phyloP scores from a whole-genome alignment of 1,139 yeast genomes.

The Fermentozyma sake region DNA sequence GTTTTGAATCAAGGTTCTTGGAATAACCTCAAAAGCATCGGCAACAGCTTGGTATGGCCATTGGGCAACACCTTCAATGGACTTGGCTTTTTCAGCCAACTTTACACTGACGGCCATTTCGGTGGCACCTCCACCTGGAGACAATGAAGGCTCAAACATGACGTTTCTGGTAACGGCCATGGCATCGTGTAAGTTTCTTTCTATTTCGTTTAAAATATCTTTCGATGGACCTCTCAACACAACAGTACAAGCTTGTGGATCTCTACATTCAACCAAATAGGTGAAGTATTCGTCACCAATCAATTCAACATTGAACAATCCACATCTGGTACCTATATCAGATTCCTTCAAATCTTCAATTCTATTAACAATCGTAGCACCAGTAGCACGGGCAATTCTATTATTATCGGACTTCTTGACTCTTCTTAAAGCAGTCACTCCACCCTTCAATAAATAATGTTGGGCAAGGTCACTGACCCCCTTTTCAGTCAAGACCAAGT shows the following conservation, averaged over 20 bases:
- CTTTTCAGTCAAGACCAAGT: conserved; percentile 93
- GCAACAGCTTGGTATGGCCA: conserved; percentile 99
- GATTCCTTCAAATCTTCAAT: conserved; percentile 89
- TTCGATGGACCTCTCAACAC: conserved; percentile 94
- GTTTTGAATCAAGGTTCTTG: conserved; percentile 93
- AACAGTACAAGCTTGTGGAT: conserved; percentile 93
- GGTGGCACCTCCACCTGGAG: conserved; percentile 99
- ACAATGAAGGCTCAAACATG: conserved; percentile 85
- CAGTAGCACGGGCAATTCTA: conserved; percentile 95
- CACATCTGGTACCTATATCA: conserved; percentile 87
- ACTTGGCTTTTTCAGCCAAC: conserved; percentile 85
- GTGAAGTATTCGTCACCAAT: conserved; percentile 98
- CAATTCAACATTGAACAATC: conserved; percentile 85
- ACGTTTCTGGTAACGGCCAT: conserved; percentile 98
- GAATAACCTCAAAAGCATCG: conserved; percentile 97
- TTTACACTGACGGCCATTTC: conserved; percentile 97
- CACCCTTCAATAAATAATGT: conserved; percentile 90
- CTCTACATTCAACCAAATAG: conserved; percentile 70
- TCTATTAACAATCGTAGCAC: conserved; percentile 95
- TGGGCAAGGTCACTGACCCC: conserved; percentile 98
- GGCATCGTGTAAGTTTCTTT: conserved; percentile 96
- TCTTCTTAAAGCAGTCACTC: conserved; percentile 89
- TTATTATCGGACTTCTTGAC: conserved; percentile 94
- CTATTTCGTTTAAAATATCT: conserved; percentile 93
- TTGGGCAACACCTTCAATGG: conserved; percentile 91